Percentiles rank a stretch among this genome's conserved stretches.
Evolutionary conservation across 2,329 filamentous ascomycete genomes (phyloP).

Genomic region (Colletotrichum sp.): DNA sequence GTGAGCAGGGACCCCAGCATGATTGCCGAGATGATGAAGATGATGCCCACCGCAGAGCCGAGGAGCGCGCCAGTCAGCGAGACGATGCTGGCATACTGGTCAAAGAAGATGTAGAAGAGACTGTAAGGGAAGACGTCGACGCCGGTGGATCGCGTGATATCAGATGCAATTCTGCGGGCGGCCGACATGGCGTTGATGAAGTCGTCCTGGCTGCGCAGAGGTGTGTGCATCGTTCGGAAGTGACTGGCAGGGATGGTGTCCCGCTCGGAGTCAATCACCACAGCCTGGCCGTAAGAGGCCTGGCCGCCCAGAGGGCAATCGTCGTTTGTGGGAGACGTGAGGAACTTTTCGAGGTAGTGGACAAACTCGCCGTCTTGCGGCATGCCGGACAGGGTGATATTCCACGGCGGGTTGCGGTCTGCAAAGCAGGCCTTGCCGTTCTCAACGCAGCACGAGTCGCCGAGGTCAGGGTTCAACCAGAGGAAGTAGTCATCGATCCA

Average conservation of each 20-base stretch:
- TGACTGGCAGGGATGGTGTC: slow-evolving; percentile 80
- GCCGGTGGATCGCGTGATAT: slow-evolving; percentile 73
- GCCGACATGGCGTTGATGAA: slow-evolving; percentile 92
- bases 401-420: slow-evolving; percentile 81
- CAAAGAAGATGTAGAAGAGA: slow-evolving; percentile 98
- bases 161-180: slow-evolving; percentile 84
- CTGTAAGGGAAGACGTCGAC: slow-evolving; percentile 95
- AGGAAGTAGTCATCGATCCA: slow-evolving; percentile 94
- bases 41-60: slow-evolving; percentile 82
- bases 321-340: slow-evolving; percentile 78
- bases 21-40: slow-evolving; percentile 78
- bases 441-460: slow-evolving; percentile 75
- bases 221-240: slow-evolving; percentile 90
- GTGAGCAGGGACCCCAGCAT: slow-evolving; percentile 86
- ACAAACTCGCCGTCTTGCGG: slow-evolving; percentile 92
- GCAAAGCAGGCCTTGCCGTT: slow-evolving; percentile 78
- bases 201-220: slow-evolving; percentile 85
- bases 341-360: slow-evolving; percentile 82
- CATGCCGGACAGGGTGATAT: slow-evolving; percentile 88
- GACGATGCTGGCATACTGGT: slow-evolving; percentile 90
- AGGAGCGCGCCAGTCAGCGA: slow-evolving; percentile 80
- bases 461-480: slow-evolving; percentile 86
- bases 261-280: slow-evolving; percentile 75
- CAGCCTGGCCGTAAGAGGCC: slow-evolving; percentile 83
- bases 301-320: slow-evolving; percentile 88